Evolutionary conservation across 2,329 filamentous ascomycete species (phyloP).

Genomic region (Ophiosphaerella narmari): DNA sequence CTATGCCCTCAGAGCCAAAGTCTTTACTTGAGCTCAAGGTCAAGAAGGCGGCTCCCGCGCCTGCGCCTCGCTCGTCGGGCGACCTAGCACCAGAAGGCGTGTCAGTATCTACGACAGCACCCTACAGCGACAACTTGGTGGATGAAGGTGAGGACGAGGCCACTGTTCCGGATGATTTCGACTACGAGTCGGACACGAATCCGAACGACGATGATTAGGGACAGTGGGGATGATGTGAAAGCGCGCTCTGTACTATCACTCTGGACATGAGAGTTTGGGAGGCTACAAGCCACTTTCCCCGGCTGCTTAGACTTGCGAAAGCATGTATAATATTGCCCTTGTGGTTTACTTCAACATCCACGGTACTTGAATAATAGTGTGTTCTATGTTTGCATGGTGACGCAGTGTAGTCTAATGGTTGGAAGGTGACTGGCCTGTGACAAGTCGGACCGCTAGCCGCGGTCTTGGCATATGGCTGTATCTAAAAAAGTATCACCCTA

Average conservation of each 20-base stretch:
- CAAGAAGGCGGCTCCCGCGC: constrained; percentile 67
- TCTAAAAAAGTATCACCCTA: constrained; percentile 14
- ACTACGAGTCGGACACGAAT: constrained; percentile 74
- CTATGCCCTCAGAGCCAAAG: constrained; percentile 76
- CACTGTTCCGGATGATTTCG: constrained; percentile 71
- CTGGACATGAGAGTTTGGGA: constrained; percentile 24
- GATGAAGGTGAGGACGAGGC: constrained; percentile 86
- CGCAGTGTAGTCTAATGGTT: background rate
- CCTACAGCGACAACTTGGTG: constrained; percentile 68
- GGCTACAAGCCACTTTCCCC: constrained; percentile 34
- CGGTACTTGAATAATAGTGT: background rate
- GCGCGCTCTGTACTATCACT: constrained; percentile 35
- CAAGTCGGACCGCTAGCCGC: constrained; percentile 5
- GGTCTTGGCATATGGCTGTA: constrained; percentile 3
- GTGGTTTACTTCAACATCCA: constrained; percentile 14
- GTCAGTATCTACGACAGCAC: constrained; percentile 70
- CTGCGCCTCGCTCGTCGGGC: constrained; percentile 49
- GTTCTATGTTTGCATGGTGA: background rate
- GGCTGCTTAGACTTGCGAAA: constrained; percentile 28
- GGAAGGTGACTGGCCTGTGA: background rate
- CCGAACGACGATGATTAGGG: constrained; percentile 45
- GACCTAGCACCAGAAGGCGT: constrained; percentile 51
- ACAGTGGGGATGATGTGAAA: constrained; percentile 7
- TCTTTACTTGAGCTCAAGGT: constrained; percentile 87
- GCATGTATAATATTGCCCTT: constrained; percentile 34